These are phyloP conservation scores for Aspergillus sp. DNA, from an alignment of 2,329 filamentous ascomycete species.

Conservation along the genomic window DNA sequence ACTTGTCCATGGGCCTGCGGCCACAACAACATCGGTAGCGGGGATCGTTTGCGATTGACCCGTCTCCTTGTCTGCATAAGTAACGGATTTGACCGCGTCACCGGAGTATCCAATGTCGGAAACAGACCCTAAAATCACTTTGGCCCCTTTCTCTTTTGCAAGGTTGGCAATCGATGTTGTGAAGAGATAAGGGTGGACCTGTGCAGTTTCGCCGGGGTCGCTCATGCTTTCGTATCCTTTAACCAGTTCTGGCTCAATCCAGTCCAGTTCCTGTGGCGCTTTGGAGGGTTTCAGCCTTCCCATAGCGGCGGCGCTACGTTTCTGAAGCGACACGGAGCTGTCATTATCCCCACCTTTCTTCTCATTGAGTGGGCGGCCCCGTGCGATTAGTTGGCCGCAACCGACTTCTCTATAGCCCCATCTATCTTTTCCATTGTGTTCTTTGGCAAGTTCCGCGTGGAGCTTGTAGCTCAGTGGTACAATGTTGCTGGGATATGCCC, in stretches of 20 bases:
- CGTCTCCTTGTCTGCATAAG: slow-evolving; percentile 57
- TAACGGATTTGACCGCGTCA: slow-evolving; percentile 61
- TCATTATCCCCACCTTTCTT: slow-evolving; percentile 31
- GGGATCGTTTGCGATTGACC: slow-evolving; percentile 50
- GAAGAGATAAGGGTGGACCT: slow-evolving; percentile 91
- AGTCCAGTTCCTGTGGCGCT: slow-evolving; percentile 78
- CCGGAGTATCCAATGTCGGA: slow-evolving; percentile 62
- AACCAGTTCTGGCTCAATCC: slow-evolving; percentile 70
- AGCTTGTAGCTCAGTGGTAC: slow-evolving; percentile 83
- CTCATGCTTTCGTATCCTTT: slow-evolving; percentile 81
- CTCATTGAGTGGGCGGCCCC: slow-evolving; percentile 43
- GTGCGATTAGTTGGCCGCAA: slow-evolving; percentile 66
- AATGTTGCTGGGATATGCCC: slow-evolving; percentile 84
- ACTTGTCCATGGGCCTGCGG: slow-evolving; percentile 63
- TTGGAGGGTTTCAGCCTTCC: slow-evolving; percentile 56
- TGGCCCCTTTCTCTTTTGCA: slow-evolving; percentile 67
- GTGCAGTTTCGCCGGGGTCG: slow-evolving; percentile 75
- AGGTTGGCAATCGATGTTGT: slow-evolving; percentile 80
- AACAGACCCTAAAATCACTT: slow-evolving; percentile 68
- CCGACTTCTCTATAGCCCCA: slow-evolving; percentile 86
- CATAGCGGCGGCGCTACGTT: slow-evolving; percentile 54
- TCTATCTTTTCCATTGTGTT: slow-evolving; percentile 72
- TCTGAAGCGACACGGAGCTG: slow-evolving; percentile 54
- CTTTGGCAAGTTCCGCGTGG: slow-evolving; percentile 78
- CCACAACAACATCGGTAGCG: slow-evolving; percentile 61